A percentile compares a stretch with the other conserved stretches of the same genome.
Evolutionary conservation across 2,329 filamentous ascomycete genomes (phyloP).

Genomic region (Colletotrichum sp.): DNA sequence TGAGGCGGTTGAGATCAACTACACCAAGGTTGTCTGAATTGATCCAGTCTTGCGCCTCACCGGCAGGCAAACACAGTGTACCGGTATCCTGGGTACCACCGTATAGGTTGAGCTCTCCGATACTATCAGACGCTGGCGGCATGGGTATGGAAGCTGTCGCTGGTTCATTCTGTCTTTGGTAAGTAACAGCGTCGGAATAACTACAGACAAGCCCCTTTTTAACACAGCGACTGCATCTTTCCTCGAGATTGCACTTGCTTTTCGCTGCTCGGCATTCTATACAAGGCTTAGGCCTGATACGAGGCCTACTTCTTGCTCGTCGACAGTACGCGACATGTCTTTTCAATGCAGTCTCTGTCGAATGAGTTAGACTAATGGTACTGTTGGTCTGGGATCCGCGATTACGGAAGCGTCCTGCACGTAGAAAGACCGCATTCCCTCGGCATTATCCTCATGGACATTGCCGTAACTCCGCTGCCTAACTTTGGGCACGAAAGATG

Average conservation of each 20-base stretch:
- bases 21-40: background rate
- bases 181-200: background rate
- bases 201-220: conserved; percentile 7
- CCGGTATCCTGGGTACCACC: background rate
- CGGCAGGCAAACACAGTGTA: background rate
- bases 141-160: background rate
- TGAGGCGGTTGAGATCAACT: background rate
- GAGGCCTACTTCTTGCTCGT: background rate
- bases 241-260: conserved; percentile 11
- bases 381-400: background rate
- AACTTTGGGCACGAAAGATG: background rate
- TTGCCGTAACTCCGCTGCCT: background rate
- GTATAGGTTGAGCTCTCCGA: background rate
- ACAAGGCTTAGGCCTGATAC: conserved; percentile 6
- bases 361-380: background rate
- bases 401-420: background rate
- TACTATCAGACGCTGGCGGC: background rate
- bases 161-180: background rate
- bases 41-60: background rate
- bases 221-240: conserved; percentile 1
- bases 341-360: background rate
- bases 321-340: conserved; percentile 10
- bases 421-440: background rate
- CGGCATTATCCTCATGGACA: background rate
- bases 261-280: conserved; percentile 12